phyloP scores from a whole-genome alignment of 2,329 filamentous ascomycete species.

The Phoma herbarum region DNA sequence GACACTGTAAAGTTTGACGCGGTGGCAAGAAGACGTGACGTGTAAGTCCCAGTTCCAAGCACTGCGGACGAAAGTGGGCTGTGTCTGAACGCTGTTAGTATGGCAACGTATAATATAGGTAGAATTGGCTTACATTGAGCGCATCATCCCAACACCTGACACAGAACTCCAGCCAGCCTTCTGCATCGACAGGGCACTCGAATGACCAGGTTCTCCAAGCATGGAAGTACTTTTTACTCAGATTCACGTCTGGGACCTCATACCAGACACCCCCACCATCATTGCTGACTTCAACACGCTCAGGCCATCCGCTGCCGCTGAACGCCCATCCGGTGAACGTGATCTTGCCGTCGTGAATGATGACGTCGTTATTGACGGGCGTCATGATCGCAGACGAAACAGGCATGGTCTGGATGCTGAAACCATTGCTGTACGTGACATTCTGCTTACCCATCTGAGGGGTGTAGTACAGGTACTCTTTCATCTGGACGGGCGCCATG shows the following conservation, averaged over 20 bases:
- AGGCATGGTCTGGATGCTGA: slow-evolving; percentile 77
- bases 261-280: slow-evolving; percentile 74
- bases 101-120: too few relatives aligned
- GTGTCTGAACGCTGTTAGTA: slow-evolving; percentile 43
- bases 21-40: slow-evolving; percentile 69
- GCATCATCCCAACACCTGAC: slow-evolving; percentile 57
- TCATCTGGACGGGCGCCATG: slow-evolving; percentile 68
- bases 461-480: slow-evolving; percentile 74
- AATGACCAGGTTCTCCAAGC: slow-evolving; percentile 72
- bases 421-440: slow-evolving; percentile 65
- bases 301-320: slow-evolving; percentile 58
- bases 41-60: slow-evolving; percentile 71
- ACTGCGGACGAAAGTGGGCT: slow-evolving; percentile 55
- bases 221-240: slow-evolving; percentile 69
- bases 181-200: slow-evolving; percentile 65
- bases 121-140: slow-evolving; percentile 54
- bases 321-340: slow-evolving; percentile 60
- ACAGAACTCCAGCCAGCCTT: slow-evolving; percentile 58
- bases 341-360: slow-evolving; percentile 69
- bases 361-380: slow-evolving; percentile 67
- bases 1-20: slow-evolving; percentile 66
- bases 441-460: slow-evolving; percentile 76
- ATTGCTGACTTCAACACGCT: slow-evolving; percentile 69
- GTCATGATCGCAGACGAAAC: slow-evolving; percentile 73
- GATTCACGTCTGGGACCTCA: slow-evolving; percentile 65